Evolutionary conservation across 768 basidiomycete genomes (phyloP), one percentile per base, ranked within the genome.

Genomic region (Agrocybe praecox): DNA sequence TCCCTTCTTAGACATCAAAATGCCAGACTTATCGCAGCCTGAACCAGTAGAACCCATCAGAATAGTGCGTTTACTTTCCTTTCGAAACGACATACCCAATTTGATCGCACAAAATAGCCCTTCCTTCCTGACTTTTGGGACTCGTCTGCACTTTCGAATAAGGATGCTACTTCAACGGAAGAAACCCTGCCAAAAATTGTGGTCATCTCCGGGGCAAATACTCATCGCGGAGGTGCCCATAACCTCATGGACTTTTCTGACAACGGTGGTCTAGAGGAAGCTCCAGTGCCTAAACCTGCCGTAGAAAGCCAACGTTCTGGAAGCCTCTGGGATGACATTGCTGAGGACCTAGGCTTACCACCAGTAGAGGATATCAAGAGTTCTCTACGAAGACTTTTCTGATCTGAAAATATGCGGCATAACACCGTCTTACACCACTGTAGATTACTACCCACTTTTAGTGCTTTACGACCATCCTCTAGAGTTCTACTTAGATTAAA

Each of bases 1-100:
- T 19, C 62, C 66, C 17, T 79, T 78, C 54, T 65, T 84, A 60
- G 76, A 79, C 58, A 68, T 89, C 62, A 75, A 72, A 48, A 66
- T 93, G 43, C 91, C 91, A 19, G 78, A 87, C 59, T 66, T 82
- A 15, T 75, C 80, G 19, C 69, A 71, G 21, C 78, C 78, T 8
- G 69, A 68, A 26, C 74, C 76, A 2, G 74, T 76, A 49, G 61
- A 69, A 5, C 77, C 78, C 19, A 75, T 83, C 24, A 84, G 87
- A 71, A 80, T 88, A 52, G 90, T 92, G 65, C 56, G 88, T 79
- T 26, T 24, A 43, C 47, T 44, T n/a, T 61, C 49, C 45, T n/a
- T 46, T 21, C 11, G 36, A 15, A 40, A 7, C 33, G 9, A 44
- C 40, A 53, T 18, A 53, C 49, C 36, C 22, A 59, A 1, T 42